Conservation (phyloP, 805 yeast species). For the Myxozyma sirexii region DNA sequence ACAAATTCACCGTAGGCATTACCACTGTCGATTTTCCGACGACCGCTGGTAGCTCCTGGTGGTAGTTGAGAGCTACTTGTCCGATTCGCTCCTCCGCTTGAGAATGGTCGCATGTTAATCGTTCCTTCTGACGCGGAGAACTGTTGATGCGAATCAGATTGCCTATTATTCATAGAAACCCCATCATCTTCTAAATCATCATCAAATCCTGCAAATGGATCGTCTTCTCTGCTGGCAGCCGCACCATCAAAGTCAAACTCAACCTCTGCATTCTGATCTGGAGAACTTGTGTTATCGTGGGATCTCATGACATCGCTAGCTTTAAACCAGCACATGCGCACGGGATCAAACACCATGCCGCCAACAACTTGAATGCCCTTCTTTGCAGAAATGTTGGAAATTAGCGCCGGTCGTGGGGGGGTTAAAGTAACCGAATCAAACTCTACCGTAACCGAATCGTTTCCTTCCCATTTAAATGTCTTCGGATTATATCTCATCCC, state of each 20-base stretch:
- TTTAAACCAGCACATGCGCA: constrained; percentile 62
- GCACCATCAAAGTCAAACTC: constrained; percentile 43
- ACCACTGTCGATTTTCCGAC: constrained; percentile 3
- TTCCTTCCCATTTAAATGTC: constrained; percentile 64
- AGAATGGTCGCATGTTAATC: background rate
- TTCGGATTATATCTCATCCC: constrained; percentile 59
- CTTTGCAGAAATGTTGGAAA: constrained; percentile 35
- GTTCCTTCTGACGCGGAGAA: constrained; percentile 10
- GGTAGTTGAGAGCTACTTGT: constrained; percentile 3
- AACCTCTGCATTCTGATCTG: background rate
- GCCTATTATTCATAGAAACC: background rate
- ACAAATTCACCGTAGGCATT: constrained; percentile 35
- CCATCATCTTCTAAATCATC: constrained; percentile 25
- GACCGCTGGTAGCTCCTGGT: background rate
- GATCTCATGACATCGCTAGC: constrained; percentile 32
- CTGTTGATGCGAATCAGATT: background rate
- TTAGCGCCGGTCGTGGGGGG: constrained; percentile 45
- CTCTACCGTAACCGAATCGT: constrained; percentile 57
- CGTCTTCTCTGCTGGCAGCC: constrained; percentile 49
- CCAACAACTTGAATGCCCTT: constrained; percentile 51
- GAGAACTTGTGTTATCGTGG: constrained; percentile 47
- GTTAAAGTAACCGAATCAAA: constrained; percentile 48
- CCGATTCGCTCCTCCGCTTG: background rate
- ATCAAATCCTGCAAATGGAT: constrained; percentile 32
- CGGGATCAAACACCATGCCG: constrained; percentile 63